A percentile compares a stretch with the other conserved stretches of the same genome.
Evolutionary conservation across 2,329 filamentous ascomycete species (phyloP).

Genomic region (Acarospora socialis): DNA sequence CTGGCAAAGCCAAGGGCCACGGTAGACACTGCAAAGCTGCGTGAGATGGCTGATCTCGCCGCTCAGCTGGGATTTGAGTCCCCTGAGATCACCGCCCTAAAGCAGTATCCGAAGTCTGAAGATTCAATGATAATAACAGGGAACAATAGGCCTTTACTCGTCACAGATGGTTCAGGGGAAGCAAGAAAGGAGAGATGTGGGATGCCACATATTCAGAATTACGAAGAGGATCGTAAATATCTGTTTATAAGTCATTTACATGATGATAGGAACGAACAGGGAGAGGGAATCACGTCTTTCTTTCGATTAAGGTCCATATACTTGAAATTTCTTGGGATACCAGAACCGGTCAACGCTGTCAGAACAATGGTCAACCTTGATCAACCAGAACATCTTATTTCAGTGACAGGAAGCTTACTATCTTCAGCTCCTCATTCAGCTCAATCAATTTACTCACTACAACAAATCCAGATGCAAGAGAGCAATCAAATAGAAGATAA

Average conservation of each 20-base stretch:
- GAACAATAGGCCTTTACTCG: conserved; percentile 3
- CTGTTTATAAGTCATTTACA: conserved; percentile 11
- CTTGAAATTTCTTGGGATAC: conserved; percentile 11
- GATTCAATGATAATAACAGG: too few species aligned
- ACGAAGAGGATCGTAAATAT: conserved; percentile 8
- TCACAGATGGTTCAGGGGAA: conserved; percentile 3
- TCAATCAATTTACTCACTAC: conserved; percentile 1
- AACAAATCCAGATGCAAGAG: conserved; percentile 1
- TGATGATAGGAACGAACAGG: conserved; percentile 4
- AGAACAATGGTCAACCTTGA: neutral
- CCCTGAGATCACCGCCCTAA: conserved; percentile 8
- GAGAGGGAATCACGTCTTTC: conserved; percentile 10
- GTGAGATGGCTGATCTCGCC: conserved; percentile 3
- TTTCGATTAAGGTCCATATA: conserved; percentile 12
- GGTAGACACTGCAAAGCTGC: neutral
- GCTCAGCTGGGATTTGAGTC: conserved; percentile 11
- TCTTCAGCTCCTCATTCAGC: neutral
- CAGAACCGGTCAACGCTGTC: too few species aligned
- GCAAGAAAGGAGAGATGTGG: conserved; percentile 4
- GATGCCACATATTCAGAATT: neutral
- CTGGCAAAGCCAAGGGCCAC: conserved; percentile 4
- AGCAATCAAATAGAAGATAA: conserved; percentile 3
- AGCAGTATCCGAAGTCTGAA: conserved; percentile 5
- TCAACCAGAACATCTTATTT: neutral
- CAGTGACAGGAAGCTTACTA: conserved; percentile 1